Conservation (phyloP, 1,139 yeast genomes). For the Yamadazyma taylorii region DNA sequence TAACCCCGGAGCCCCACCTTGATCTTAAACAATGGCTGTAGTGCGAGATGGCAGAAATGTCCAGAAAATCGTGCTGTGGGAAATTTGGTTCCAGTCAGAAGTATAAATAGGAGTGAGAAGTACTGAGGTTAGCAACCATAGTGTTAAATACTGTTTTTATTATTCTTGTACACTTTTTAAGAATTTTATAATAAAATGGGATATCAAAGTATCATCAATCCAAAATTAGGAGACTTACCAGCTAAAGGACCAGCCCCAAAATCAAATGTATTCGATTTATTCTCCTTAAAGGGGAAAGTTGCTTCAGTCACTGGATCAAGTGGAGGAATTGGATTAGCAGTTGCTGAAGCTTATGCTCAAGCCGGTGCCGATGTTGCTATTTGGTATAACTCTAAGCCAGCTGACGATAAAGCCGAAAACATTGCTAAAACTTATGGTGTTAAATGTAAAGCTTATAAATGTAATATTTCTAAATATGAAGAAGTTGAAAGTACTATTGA, state of each 20-base stretch:
- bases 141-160: no score
- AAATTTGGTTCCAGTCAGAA: background rate
- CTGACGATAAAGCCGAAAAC: constrained; percentile 57
- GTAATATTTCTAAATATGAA: constrained; percentile 60
- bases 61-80: no score
- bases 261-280: constrained; percentile 44
- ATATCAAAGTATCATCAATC: constrained; percentile 22
- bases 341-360: constrained; percentile 84
- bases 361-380: constrained; percentile 90
- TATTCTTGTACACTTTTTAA: no score
- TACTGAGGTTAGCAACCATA: no score
- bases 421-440: constrained; percentile 65
- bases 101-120: constrained; percentile 1
- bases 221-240: constrained; percentile 29
- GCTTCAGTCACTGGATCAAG: constrained; percentile 90
- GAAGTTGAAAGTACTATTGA: constrained; percentile 57
- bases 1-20: no score
- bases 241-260: constrained; percentile 29
- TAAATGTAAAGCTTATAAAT: constrained; percentile 68
- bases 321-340: constrained; percentile 81
- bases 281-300: constrained; percentile 76
- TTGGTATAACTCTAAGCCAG: constrained; percentile 62
- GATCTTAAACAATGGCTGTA: no score
- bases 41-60: no score
- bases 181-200: constrained; percentile 12